Conservation (phyloP, 2,329 filamentous ascomycete species). For the Alternaria consortialis region DNA sequence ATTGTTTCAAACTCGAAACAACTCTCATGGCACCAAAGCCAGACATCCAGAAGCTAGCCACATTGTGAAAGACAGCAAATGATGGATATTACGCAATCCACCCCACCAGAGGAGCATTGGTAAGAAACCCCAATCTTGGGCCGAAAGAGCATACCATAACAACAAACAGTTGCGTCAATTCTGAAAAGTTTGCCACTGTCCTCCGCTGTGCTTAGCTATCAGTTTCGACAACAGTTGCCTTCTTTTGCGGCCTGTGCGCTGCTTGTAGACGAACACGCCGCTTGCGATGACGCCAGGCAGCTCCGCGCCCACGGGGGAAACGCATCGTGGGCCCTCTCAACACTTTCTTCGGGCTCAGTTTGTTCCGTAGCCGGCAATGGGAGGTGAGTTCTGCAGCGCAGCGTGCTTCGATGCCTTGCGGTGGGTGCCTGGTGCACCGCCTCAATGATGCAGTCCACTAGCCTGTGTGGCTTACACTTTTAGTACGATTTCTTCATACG, state of each 20-base stretch:
- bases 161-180: background rate
- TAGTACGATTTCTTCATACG: background rate
- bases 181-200: constrained; percentile 1
- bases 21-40: background rate
- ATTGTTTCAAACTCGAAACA: background rate
- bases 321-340: background rate
- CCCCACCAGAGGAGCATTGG: background rate
- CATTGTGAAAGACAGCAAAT: background rate
- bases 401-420: background rate
- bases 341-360: background rate
- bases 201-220: background rate
- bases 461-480: background rate
- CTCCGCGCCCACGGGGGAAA: background rate
- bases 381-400: background rate
- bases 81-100: background rate
- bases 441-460: background rate
- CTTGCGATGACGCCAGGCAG: background rate
- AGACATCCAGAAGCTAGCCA: background rate
- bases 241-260: background rate
- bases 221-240: background rate
- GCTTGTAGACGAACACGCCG: background rate
- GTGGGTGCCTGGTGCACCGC: constrained; percentile 6
- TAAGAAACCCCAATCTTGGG: background rate
- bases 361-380: background rate
- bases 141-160: background rate